Evolutionary conservation across 1,139 yeast species (phyloP), one percentile per base, ranked within the genome.

Genomic region (Pichia terricola): DNA sequence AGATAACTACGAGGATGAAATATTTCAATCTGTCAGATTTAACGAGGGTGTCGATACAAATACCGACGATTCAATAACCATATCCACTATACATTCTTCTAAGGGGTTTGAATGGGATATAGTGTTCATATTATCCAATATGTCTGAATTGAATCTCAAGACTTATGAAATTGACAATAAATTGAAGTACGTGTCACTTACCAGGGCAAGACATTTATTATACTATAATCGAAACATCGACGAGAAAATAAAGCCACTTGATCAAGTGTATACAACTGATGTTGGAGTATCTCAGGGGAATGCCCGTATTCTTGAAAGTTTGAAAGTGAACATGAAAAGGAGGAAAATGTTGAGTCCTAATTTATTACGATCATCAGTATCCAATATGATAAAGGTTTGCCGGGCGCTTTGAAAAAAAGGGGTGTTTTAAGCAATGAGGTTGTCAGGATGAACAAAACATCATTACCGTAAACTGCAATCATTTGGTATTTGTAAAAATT

Each of bases 61-160:
- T 27, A 53, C 61, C 47, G 61, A 78, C 6, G 46, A 43, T 25
- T 33, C 33, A 25, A 38, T 50, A 0, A 76, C 74, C 43, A 54
- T 78, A 3, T 76, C 84, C 0, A 82, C 91, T 0, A 72, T 82
- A 1, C 89, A 82, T 58, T 69, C 84, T 1, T 78, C 88, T 1
- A 82, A 81, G 53, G 89, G 91, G 0, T 58, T 81, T 6, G 88
- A 81, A 52, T 80, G 76, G 54, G 87, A 88, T 0, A 67, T 80
- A 11, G 87, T 80, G 1, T 81, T 82, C 57, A 51, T 81, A 7
- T 30, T 49, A 25, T 38, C 53, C 6, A 34, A 34, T 22, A 30
- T 30, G 32, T 6, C 11, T 7, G 7, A n/a, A n/a, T 34, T 22
- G 2, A 22, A 34, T 16, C 11, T 10, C 11, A 7, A n/a, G 7